Evolutionary conservation across 352 stramenopile species (phyloP), one percentile per base, ranked within the genome.

Genomic region (Phytopythium aichiense): DNA sequence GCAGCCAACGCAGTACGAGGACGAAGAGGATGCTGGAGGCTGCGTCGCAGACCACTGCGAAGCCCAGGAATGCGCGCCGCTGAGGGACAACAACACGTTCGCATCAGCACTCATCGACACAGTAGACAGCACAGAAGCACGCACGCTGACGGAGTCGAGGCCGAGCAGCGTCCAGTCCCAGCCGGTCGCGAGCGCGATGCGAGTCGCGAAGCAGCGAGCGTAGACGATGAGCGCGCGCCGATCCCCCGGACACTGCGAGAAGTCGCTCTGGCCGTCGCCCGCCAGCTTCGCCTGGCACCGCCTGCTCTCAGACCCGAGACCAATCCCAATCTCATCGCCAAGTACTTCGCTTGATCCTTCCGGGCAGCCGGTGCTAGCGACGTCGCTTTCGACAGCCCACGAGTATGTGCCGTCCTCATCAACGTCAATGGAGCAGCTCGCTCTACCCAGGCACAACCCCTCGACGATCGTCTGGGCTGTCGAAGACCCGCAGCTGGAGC

Each of bases 91-190:
- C 6, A 46, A 1, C 40, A 46, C 35, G 35, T 16, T 25, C 7
- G 28, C 42, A 25, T 30, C 30, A 50, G n/a, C 11, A 20, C 51
- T 45, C 22, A 48, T 25, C 59, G 18, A 55, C 9, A 30, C 52
- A 18, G 31, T 1, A 48, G 51, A 56, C 15, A 56, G n/a, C 20
- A 25, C n/a, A 51, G 20, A 22, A 0, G 30, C 15, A 65, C 68
- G 49, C 66, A 88, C 85, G 22, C 74, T 94, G 62, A 94, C 86
- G 12, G 79, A 84, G 58, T 92, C 75, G 81, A 84, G 91, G 40
- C 85, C 85, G 54, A 92, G 81, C 55, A 91, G 89, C 60, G 86
- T 83, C 25, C 92, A 68, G 35, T 70, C 89, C 81, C 83, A 90
- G 25, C 82, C 76, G 50, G 74, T 73, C 1, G 82, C 88, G 38